phyloP scores from a whole-genome alignment of 208 protist genomes.

The Trypanosoma avium region DNA sequence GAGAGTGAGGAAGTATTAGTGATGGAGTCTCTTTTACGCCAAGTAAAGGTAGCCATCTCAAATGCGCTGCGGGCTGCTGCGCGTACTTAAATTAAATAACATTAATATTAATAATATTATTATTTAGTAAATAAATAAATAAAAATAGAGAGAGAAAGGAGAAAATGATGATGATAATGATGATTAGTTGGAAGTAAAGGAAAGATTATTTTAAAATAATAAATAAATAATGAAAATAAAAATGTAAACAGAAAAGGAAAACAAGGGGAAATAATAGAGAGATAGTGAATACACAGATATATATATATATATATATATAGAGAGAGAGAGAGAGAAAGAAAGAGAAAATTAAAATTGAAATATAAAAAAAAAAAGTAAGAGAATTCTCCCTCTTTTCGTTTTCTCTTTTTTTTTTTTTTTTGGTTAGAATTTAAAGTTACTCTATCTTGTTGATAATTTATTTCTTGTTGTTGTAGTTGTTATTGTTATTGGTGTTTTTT shows the following conservation, averaged over 20 bases:
- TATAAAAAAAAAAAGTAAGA: too few species aligned
- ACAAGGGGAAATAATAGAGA: constrained; percentile 1
- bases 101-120: too few species aligned
- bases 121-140: not conserved
- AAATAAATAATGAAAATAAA: not conserved
- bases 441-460: too few species aligned
- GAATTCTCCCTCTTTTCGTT: too few species aligned
- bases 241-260: constrained; percentile 1
- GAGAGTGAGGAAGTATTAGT: constrained; percentile 47
- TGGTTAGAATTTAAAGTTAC: too few species aligned
- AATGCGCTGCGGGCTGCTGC: constrained; percentile 63
- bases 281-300: not conserved
- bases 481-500: too few species aligned
- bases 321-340: constrained; percentile 2
- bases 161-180: not conserved
- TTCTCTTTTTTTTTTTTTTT: too few species aligned
- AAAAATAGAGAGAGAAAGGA: constrained; percentile 2
- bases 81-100: constrained; percentile 18
- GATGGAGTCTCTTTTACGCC: constrained; percentile 66
- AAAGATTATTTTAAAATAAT: not conserved
- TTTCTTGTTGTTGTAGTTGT: too few species aligned
- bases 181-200: too few species aligned
- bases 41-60: constrained; percentile 76
- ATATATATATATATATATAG: too few species aligned
- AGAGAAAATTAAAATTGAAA: constrained; percentile 1